phyloP scores from a whole-genome alignment of 2,329 filamentous ascomycete genomes.

The Chaetomium globosum region DNA sequence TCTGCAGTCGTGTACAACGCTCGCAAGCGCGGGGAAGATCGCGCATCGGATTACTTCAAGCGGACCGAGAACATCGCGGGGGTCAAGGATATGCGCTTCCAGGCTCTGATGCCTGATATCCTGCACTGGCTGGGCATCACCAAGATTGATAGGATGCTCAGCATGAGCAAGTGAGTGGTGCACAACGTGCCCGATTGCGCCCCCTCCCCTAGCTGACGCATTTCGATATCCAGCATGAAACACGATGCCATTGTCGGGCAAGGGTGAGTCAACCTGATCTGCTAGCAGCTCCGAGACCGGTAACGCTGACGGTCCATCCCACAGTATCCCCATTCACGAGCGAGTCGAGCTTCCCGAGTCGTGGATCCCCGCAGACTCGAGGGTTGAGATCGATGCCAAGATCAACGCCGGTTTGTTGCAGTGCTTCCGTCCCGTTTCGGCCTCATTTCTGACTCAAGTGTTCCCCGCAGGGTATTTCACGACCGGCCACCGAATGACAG shows the following conservation, averaged over 20 bases:
- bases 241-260: slow-evolving; percentile 85
- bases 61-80: slow-evolving; percentile 98
- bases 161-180: slow-evolving; percentile 84
- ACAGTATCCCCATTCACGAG: slow-evolving; percentile 80
- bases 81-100: slow-evolving; percentile 96
- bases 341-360: slow-evolving; percentile 90
- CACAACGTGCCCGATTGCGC: background rate
- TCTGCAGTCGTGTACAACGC: slow-evolving; percentile 70
- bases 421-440: slow-evolving; percentile 20
- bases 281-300: slow-evolving; percentile 11
- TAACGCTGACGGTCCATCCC: slow-evolving; percentile 24
- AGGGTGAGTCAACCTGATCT: slow-evolving; percentile 55
- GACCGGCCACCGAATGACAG: slow-evolving; percentile 83
- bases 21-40: slow-evolving; percentile 75
- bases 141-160: slow-evolving; percentile 97
- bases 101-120: slow-evolving; percentile 96
- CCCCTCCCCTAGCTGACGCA: slow-evolving; percentile 29
- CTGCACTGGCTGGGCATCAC: slow-evolving; percentile 97
- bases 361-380: slow-evolving; percentile 89
- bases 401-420: slow-evolving; percentile 79
- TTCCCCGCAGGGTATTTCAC: slow-evolving; percentile 68
- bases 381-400: slow-evolving; percentile 99
- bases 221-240: slow-evolving; percentile 67
- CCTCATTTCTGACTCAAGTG: slow-evolving; percentile 31
- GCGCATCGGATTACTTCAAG: slow-evolving; percentile 91